These are phyloP conservation scores for Russula lepida DNA, from an alignment of 768 basidiomycete genomes.

Conservation along the genomic window DNA sequence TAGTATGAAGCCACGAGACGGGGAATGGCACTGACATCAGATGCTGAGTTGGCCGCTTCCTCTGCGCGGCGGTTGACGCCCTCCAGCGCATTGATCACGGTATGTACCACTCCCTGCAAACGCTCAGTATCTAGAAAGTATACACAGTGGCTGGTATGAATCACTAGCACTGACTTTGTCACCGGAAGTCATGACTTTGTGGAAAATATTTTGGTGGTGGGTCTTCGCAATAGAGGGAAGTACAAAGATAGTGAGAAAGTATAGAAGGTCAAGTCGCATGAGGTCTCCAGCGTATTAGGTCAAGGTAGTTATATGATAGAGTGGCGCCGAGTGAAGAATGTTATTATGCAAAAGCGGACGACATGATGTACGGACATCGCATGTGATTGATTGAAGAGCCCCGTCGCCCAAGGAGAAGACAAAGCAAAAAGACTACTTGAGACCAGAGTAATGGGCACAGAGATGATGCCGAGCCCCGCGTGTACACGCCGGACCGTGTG, in stretches of 20 bases:
- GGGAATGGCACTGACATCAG: not conserved
- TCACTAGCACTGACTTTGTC: not conserved
- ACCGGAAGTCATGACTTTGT: not conserved
- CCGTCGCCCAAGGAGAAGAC: not conserved
- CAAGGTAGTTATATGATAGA: not conserved
- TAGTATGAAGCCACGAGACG: not conserved
- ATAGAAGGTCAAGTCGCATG: not conserved
- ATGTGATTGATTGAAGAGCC: constrained; percentile 6
- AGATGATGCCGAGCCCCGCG: not conserved
- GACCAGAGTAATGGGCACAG: not conserved
- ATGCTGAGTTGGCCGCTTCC: not conserved
- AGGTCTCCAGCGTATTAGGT: not conserved
- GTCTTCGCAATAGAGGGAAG: not conserved
- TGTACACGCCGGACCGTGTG: no score
- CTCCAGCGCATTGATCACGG: not conserved
- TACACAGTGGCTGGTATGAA: not conserved
- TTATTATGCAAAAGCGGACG: not conserved
- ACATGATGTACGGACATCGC: not conserved
- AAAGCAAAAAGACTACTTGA: not conserved
- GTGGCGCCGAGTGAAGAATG: not conserved
- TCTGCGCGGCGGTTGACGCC: not conserved
- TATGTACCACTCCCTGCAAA: not conserved
- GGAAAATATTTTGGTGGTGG: not conserved
- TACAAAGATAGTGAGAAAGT: not conserved
- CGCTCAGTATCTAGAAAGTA: not conserved